Evolutionary conservation across 306 rosid species (phyloP), one percentile per base, ranked within the genome.

Genomic region (Ziziphus jujuba): DNA sequence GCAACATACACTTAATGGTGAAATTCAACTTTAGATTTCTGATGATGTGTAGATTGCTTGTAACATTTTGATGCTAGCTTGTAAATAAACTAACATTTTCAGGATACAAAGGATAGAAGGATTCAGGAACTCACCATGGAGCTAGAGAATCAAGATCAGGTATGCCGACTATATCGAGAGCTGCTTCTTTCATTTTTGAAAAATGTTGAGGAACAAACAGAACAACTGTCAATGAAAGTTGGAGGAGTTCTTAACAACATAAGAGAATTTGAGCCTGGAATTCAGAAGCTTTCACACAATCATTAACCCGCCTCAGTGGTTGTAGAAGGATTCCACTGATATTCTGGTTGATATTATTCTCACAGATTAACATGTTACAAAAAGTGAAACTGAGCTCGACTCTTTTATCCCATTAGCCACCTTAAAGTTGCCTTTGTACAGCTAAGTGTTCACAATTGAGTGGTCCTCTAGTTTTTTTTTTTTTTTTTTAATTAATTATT

Each of bases 41-140:
- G 6, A 19, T 1, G 25, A 19, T 45, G 13, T 6, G 48, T 36
- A 21, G 34, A 53, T 52, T 53, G 34, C 35, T 33, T 53, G 17
- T 43, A 23, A 66, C 20, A 17, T 24, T 34, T 13, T 53, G 48
- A 33, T 4, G 33, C 59, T 31, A 43, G 20, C 36, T 68, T 44
- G 13, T 59, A 45, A 6, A 25, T 53, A 56, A 25, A 7, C 25
- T 33, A 5, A 25, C 65, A 35, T 28, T 72, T 58, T n/a, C 56
- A 80, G 82, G 82, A 74, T 9, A 25, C 67, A 15, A 59, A 67
- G 67, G 84, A 83, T 74, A 64, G 25, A 77, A 79, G 55, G 67
- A 83, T 73, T 50, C 80, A 58, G 40, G 53, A 73, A 48, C 82
- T 80, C 38, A 74, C 56, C 0, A 14, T 21, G 73, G 80, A 82